Evolutionary conservation across 2,329 filamentous ascomycete species (phyloP).

Genomic region (Aspergillus flavus): DNA sequence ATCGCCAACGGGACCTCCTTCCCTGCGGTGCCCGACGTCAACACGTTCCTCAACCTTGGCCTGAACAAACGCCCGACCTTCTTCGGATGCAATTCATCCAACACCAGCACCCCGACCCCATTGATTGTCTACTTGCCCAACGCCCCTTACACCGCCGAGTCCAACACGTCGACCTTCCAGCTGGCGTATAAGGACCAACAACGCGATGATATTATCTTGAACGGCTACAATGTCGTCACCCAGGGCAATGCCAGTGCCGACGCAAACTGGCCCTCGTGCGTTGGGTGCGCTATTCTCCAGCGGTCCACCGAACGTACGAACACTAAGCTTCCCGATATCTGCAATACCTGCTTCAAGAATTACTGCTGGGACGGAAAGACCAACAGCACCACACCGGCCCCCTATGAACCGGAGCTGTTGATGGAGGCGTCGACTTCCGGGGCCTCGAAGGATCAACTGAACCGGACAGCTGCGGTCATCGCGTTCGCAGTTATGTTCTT

Average conservation of each 20-base stretch:
- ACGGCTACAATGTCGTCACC: conserved; percentile 82
- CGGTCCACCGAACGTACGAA: conserved; percentile 74
- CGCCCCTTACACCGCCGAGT: conserved; percentile 72
- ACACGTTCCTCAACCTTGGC: conserved; percentile 77
- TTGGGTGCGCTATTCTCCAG: conserved; percentile 82
- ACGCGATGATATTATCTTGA: conserved; percentile 79
- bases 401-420: conserved; percentile 15
- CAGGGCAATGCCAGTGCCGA: conserved; percentile 79
- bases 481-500: conserved; percentile 6
- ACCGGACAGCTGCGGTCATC: conserved; percentile 7
- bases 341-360: conserved; percentile 71
- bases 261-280: conserved; percentile 75
- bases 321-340: conserved; percentile 69
- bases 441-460: conserved; percentile 2
- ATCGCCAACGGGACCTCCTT: conserved; percentile 71
- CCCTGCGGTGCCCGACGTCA: conserved; percentile 70
- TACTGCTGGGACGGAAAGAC: conserved; percentile 95
- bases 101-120: conserved; percentile 11
- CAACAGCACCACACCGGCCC: conserved; percentile 31
- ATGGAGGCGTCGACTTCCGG: conserved; percentile 6
- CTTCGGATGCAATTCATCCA: conserved; percentile 73
- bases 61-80: conserved; percentile 75
- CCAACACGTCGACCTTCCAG: conserved; percentile 80
- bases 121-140: conserved; percentile 88
- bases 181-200: conserved; percentile 63